A percentile compares a stretch with the other conserved stretches of the same genome.
These are phyloP conservation scores for Myxozyma neglecta DNA, from an alignment of 805 yeast species.

Conservation along the genomic window DNA sequence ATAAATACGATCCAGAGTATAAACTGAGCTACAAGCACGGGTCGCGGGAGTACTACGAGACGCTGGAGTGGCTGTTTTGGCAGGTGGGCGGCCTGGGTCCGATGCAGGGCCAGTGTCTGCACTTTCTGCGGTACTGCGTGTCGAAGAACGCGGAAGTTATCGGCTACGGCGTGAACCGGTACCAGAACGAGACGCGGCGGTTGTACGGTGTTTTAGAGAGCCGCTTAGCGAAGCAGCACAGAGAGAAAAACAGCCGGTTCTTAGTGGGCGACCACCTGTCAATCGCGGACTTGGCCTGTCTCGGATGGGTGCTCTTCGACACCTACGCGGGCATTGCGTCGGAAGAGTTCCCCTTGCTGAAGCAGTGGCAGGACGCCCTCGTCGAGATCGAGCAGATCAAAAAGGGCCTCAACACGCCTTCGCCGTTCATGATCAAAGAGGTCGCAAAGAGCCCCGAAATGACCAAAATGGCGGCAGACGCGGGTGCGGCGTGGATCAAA, in stretches of 20 bases:
- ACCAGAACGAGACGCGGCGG: conserved; percentile 52
- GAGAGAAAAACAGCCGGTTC: conserved; percentile 48
- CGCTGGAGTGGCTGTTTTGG: conserved; percentile 24
- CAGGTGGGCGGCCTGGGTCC: conserved; percentile 29
- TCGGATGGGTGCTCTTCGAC: conserved; percentile 19
- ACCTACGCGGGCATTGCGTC: conserved; percentile 19
- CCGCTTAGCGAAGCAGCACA: conserved; percentile 43
- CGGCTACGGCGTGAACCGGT: conserved; percentile 56
- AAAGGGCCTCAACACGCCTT: conserved; percentile 35
- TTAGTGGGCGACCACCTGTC: conserved; percentile 61
- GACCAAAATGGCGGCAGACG: conserved; percentile 1
- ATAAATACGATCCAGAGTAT: conserved; percentile 57
- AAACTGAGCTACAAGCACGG: conserved; percentile 45
- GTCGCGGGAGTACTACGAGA: conserved; percentile 48
- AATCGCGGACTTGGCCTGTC: conserved; percentile 47
- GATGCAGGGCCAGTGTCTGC: conserved; percentile 60
- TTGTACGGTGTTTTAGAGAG: conserved; percentile 56
- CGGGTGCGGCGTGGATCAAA: conserved; percentile 10
- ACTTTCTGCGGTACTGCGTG: conserved; percentile 48
- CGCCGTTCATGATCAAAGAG: conserved; percentile 8
- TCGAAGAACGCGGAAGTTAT: conserved; percentile 44
- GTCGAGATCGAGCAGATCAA: conserved; percentile 81
- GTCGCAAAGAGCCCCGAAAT: conserved; percentile 9
- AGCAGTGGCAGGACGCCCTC: conserved; percentile 88
- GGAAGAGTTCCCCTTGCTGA: conserved; percentile 58